A percentile compares a stretch with the other conserved stretches of the same genome.
Evolutionary conservation across 2,329 filamentous ascomycete species (phyloP).

Genomic region (Fusarium secorum): DNA sequence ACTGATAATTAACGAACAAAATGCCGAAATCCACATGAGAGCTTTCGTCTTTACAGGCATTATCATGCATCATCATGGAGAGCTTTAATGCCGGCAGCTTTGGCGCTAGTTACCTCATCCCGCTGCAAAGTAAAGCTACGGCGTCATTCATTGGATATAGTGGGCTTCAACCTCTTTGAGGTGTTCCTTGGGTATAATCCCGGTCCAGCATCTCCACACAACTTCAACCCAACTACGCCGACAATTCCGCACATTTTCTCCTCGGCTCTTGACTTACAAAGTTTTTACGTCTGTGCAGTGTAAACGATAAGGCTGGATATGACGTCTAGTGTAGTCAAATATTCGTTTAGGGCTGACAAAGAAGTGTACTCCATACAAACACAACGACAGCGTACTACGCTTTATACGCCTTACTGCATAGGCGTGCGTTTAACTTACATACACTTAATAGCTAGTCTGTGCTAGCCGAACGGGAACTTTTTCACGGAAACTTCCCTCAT

Average conservation of each 20-base stretch:
- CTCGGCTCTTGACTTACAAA: neutral
- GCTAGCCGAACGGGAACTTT: neutral
- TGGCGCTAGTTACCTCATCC: slow-evolving; percentile 8
- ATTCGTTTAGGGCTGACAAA: slow-evolving; percentile 10
- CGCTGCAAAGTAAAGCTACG: neutral
- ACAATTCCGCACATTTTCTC: slow-evolving; percentile 7
- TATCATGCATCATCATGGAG: neutral
- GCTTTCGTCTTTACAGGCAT: neutral
- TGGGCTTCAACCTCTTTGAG: neutral
- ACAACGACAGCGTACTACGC: neutral
- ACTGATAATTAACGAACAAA: neutral
- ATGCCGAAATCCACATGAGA: neutral
- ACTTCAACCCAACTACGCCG: neutral
- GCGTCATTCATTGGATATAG: slow-evolving; percentile 5
- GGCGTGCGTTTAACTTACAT: neutral
- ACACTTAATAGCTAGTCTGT: neutral
- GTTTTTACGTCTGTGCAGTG: neutral
- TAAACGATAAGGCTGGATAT: slow-evolving; percentile 20
- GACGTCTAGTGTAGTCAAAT: neutral
- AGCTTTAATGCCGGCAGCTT: slow-evolving; percentile 8
- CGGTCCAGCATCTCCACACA: neutral
- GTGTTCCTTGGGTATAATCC: neutral
- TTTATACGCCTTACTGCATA: neutral
- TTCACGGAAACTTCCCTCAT: neutral
- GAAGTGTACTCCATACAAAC: neutral